Conservation (phyloP, 179 eudicot genomes). For the Amaranthus tricolor region DNA sequence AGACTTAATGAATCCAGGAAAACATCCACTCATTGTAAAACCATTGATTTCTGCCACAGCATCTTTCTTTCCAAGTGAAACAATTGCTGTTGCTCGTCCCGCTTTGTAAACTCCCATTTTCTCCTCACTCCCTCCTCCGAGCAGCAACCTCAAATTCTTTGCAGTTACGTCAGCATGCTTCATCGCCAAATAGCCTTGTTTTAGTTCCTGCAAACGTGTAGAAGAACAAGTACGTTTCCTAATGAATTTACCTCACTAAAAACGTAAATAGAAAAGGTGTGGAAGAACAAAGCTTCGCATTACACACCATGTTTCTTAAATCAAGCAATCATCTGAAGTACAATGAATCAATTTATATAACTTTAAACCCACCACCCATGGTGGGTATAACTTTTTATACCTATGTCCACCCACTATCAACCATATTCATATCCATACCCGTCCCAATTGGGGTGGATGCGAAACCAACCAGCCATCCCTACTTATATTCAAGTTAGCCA, state of each 20-base stretch:
- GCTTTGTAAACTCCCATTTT: constrained; percentile 43
- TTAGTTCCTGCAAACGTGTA: constrained; percentile 45
- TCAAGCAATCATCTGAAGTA: too few relatives aligned
- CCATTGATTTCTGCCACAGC: constrained; percentile 46
- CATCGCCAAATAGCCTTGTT: constrained; percentile 67
- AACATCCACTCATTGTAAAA: constrained; percentile 39
- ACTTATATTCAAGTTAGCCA: too few relatives aligned
- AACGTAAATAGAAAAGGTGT: background rate
- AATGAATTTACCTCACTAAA: background rate
- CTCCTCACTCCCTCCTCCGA: constrained; percentile 34
- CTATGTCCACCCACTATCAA: too few relatives aligned
- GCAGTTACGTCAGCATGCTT: constrained; percentile 45
- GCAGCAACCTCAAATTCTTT: constrained; percentile 49
- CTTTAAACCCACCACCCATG: too few relatives aligned
- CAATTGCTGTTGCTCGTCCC: constrained; percentile 45
- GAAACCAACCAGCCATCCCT: too few relatives aligned
- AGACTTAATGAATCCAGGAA: constrained; percentile 66
- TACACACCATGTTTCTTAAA: too few relatives aligned
- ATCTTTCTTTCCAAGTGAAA: constrained; percentile 63
- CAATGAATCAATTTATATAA: too few relatives aligned
- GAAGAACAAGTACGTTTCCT: background rate
- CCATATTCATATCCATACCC: too few relatives aligned
- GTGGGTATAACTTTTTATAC: too few relatives aligned
- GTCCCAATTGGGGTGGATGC: too few relatives aligned
- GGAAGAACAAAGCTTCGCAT: background rate